A percentile compares a stretch with the other conserved stretches of the same genome.
phyloP scores from a whole-genome alignment of 2,329 filamentous ascomycete genomes.

The Tolypocladium ophioglossoides region DNA sequence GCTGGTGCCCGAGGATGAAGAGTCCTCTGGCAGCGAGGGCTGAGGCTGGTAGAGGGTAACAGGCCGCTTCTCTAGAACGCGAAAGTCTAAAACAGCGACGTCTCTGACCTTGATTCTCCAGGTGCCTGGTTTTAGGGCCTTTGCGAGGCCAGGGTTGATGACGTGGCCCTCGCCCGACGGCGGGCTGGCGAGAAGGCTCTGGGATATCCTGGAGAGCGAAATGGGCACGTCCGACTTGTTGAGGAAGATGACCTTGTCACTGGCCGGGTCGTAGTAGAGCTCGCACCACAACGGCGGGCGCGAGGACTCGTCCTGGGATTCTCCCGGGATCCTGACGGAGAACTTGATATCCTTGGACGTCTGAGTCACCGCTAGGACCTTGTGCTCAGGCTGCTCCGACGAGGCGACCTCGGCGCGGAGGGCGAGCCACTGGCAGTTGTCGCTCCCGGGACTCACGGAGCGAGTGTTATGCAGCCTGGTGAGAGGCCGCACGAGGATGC shows the following conservation, averaged over 20 bases:
- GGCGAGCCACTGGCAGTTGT: constrained; percentile 47
- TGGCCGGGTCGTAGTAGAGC: constrained; percentile 48
- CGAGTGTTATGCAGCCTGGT: constrained; percentile 39
- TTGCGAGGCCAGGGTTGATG: constrained; percentile 33
- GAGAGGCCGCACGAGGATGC: constrained; percentile 45
- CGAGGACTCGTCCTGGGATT: constrained; percentile 28
- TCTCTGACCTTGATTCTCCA: constrained; percentile 44
- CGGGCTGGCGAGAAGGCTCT: constrained; percentile 25
- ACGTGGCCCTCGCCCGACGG: constrained; percentile 30
- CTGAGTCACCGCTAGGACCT: constrained; percentile 49
- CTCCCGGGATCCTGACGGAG: constrained; percentile 43
- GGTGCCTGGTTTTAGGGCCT: constrained; percentile 40
- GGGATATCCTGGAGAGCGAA: constrained; percentile 34
- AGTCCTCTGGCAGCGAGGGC: constrained; percentile 16
- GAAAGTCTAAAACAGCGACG: constrained; percentile 44
- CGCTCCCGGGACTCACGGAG: constrained; percentile 44
- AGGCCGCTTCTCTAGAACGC: constrained; percentile 44
- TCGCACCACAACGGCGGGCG: constrained; percentile 47
- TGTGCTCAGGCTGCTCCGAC: constrained; percentile 41
- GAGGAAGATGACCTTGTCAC: constrained; percentile 45
- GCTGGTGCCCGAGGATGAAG: constrained; percentile 18
- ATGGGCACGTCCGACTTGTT: constrained; percentile 47
- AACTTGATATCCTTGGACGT: constrained; percentile 51
- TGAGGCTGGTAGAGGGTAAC: constrained; percentile 26
- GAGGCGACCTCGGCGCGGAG: constrained; percentile 43